Conservation (phyloP, 352 stramenopile species). For the Globisporangium spinosum region DNA sequence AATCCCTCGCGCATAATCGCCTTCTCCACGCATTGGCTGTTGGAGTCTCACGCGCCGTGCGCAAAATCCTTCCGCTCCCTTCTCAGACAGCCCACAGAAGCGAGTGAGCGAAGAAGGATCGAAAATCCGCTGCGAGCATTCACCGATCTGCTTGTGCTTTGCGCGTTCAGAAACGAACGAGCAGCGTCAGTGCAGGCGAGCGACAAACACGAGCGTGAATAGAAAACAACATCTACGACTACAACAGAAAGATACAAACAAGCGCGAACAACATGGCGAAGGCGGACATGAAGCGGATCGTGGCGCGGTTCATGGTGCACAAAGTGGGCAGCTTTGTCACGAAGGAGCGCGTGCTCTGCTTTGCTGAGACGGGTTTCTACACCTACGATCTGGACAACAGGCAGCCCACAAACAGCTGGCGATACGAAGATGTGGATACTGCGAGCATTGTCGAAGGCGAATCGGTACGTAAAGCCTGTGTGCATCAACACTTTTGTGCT, state of each 20-base stretch:
- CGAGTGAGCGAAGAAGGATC: neutral
- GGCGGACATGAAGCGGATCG: conserved; percentile 58
- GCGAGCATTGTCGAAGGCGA: conserved; percentile 61
- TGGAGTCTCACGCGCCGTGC: neutral
- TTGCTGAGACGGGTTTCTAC: conserved; percentile 69
- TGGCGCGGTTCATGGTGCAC: conserved; percentile 81
- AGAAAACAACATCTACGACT: neutral
- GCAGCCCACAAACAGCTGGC: conserved; percentile 75
- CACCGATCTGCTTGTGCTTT: neutral
- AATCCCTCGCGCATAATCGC: neutral
- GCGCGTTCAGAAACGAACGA: neutral
- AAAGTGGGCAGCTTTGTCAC: conserved; percentile 81
- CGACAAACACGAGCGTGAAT: neutral
- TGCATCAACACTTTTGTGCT: neutral
- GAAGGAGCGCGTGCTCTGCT: conserved; percentile 82
- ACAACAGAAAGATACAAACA: neutral
- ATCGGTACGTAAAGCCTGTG: conserved; percentile 26
- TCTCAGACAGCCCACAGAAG: neutral
- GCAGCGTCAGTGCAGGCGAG: neutral
- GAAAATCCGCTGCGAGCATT: neutral
- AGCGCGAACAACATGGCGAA: neutral
- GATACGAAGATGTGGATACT: conserved; percentile 73
- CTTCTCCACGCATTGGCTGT: neutral
- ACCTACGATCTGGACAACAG: conserved; percentile 71
- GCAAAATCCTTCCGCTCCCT: conserved; percentile 3